Conservation (phyloP, 805 yeast genomes). For the Monosporozyma servazzii region DNA sequence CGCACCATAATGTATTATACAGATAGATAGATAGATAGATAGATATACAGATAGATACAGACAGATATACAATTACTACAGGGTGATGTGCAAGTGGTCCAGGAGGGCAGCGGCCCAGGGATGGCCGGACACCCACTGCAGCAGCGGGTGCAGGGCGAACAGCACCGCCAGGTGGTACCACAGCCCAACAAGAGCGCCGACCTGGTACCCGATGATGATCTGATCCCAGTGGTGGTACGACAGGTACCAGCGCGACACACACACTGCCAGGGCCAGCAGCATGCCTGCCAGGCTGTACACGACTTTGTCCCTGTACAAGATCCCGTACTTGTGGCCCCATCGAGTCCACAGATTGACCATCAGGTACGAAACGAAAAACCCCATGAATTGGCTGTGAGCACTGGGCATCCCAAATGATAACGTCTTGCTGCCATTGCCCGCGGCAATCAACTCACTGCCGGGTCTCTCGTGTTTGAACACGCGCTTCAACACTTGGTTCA, state of each 20-base stretch:
- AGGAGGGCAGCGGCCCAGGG: no score
- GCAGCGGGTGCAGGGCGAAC: not conserved
- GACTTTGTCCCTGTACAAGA: not conserved
- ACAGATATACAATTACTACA: no score
- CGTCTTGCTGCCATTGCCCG: not conserved
- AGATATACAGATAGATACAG: no score
- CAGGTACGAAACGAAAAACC: conserved; percentile 34
- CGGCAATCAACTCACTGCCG: conserved; percentile 5
- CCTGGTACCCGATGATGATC: conserved; percentile 58
- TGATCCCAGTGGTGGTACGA: conserved; percentile 69
- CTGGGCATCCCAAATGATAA: conserved; percentile 78
- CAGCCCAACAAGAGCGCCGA: conserved; percentile 56
- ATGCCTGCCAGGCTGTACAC: conserved; percentile 11
- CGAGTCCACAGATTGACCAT: conserved; percentile 3
- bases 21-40: no score
- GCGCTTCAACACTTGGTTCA: conserved; percentile 60
- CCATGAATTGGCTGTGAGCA: conserved; percentile 95
- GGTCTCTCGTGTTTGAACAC: conserved; percentile 71
- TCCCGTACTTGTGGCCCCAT: conserved; percentile 18
- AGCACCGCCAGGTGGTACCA: conserved; percentile 39
- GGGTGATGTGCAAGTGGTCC: no score
- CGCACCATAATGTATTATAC: no score
- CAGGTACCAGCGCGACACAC: conserved; percentile 66
- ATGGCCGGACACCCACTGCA: not conserved
- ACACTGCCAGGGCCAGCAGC: conserved; percentile 34